Conservation (phyloP, 2,329 filamentous ascomycete genomes). For the Calonectria henricotiae region DNA sequence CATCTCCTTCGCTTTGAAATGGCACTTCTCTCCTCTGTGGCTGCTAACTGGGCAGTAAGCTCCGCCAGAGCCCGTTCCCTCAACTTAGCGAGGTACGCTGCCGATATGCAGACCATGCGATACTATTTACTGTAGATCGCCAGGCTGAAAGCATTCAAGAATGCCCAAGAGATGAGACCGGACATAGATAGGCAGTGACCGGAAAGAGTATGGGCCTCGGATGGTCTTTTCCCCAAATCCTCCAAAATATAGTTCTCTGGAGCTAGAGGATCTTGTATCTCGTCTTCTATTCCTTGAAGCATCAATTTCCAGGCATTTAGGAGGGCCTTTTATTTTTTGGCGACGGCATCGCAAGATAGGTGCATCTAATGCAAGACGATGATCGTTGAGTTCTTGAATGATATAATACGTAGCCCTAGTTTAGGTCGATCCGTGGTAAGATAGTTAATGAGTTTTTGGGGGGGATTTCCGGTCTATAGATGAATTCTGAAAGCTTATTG, state of each 20-base stretch:
- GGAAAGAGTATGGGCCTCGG: slow-evolving; percentile 21
- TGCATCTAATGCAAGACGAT: slow-evolving; percentile 62
- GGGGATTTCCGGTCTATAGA: not conserved
- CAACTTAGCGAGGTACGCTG: not conserved
- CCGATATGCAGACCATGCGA: slow-evolving; percentile 34
- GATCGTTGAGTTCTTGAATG: slow-evolving; percentile 62
- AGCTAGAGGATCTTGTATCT: slow-evolving; percentile 22
- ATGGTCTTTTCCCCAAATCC: slow-evolving; percentile 32
- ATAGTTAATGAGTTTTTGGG: slow-evolving; percentile 53
- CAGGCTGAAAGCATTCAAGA: not conserved
- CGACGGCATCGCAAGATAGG: slow-evolving; percentile 61
- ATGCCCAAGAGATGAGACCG: slow-evolving; percentile 8
- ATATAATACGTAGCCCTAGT: slow-evolving; percentile 61
- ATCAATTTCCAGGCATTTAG: slow-evolving; percentile 58
- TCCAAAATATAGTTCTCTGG: slow-evolving; percentile 15
- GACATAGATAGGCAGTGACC: not conserved
- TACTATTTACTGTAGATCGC: slow-evolving; percentile 15
- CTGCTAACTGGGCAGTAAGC: not conserved
- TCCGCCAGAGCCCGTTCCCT: not conserved
- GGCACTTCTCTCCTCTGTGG: not conserved
- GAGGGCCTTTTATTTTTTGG: slow-evolving; percentile 52
- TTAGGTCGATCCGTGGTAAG: slow-evolving; percentile 59
- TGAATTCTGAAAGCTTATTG: slow-evolving; percentile 18
- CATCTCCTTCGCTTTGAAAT: slow-evolving; percentile 6
- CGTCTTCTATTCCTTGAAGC: slow-evolving; percentile 23